A percentile compares a stretch with the other conserved stretches of the same genome.
phyloP scores from a whole-genome alignment of 2,329 filamentous ascomycete genomes.

The Calonectria henricotiae region DNA sequence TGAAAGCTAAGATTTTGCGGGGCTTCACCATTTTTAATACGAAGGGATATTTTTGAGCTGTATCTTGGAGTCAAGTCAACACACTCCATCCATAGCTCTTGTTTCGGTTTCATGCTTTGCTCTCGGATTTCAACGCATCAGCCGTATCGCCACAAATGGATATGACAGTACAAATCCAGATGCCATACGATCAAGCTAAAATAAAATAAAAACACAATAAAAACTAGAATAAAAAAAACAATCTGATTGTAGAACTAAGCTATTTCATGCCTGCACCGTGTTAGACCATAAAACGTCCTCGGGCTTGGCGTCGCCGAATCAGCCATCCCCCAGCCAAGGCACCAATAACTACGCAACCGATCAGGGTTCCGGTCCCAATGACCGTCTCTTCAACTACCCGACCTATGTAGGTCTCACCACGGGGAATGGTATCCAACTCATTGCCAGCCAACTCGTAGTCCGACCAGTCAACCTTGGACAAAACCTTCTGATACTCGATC shows the following conservation, averaged over 20 bases:
- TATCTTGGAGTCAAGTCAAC: too few relatives aligned
- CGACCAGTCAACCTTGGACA: conserved; percentile 26
- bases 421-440: background rate
- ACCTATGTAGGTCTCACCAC: conserved; percentile 19
- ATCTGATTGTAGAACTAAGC: too few relatives aligned
- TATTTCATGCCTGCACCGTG: background rate
- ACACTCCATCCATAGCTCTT: too few relatives aligned
- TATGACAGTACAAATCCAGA: too few relatives aligned
- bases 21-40: too few relatives aligned
- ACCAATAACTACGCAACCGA: background rate
- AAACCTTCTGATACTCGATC: conserved; percentile 29
- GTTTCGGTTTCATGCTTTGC: too few relatives aligned
- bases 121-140: too few relatives aligned
- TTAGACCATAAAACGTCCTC: background rate
- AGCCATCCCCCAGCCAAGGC: background rate
- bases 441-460: conserved; percentile 22
- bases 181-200: too few relatives aligned
- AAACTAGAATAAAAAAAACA: background rate
- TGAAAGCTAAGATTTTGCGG: too few relatives aligned
- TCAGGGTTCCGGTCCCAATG: conserved; percentile 4
- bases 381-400: conserved; percentile 26
- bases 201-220: background rate
- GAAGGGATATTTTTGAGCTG: too few relatives aligned
- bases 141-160: too few relatives aligned
- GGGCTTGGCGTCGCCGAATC: background rate